These are phyloP conservation scores for Tuber aestivum DNA, from an alignment of 495 filamentous ascomycete species.

Conservation along the genomic window DNA sequence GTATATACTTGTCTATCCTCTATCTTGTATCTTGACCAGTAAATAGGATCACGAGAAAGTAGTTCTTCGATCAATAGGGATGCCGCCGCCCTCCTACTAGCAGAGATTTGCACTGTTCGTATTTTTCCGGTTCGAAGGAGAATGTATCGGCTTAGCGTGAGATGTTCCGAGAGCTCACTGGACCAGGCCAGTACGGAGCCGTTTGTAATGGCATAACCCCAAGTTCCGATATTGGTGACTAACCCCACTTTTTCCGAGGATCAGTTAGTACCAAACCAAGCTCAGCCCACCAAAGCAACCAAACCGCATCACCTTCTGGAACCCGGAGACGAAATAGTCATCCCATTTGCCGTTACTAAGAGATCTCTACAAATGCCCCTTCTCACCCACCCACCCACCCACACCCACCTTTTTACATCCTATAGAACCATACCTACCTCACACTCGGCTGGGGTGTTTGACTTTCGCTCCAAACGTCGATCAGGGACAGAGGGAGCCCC, in stretches of 20 bases:
- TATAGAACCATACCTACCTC: background rate
- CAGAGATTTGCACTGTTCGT: background rate
- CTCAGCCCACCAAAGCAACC: conserved; percentile 1
- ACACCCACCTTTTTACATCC: background rate
- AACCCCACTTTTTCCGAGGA: conserved; percentile 9
- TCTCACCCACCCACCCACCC: background rate
- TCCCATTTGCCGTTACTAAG: background rate
- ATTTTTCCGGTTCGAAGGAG: background rate
- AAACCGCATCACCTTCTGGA: conserved; percentile 1
- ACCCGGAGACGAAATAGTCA: conserved; percentile 21
- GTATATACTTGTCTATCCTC: background rate
- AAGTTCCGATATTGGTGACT: conserved; percentile 25
- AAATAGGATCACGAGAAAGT: background rate
- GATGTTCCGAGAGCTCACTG: background rate
- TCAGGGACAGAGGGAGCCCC: conserved; percentile 8
- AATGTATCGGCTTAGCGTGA: background rate
- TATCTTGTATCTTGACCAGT: background rate
- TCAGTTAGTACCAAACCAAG: conserved; percentile 9
- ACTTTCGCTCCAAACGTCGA: conserved; percentile 9
- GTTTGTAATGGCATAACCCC: conserved; percentile 31
- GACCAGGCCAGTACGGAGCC: background rate
- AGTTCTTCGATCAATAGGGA: background rate
- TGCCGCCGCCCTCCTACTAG: background rate
- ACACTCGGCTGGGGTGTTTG: conserved; percentile 8
- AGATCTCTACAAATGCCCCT: conserved; percentile 12